Conservation (phyloP, 140 eudicot species). For the Ambrosia hybrid region DNA sequence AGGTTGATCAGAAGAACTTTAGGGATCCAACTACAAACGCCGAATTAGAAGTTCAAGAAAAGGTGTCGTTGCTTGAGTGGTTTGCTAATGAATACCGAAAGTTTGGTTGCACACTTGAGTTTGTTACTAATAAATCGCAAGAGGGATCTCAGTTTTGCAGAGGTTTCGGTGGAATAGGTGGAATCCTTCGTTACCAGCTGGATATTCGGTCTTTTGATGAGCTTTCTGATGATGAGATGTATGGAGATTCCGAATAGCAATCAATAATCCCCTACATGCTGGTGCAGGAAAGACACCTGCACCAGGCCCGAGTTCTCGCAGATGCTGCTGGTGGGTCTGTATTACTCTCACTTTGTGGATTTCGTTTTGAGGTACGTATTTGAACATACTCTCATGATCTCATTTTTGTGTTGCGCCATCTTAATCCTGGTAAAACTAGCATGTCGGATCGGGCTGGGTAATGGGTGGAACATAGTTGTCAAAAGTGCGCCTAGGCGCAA, state of each 20-base stretch:
- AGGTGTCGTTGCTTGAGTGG: conserved; percentile 56
- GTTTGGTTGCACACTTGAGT: conserved; percentile 56
- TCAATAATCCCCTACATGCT: conserved; percentile 28
- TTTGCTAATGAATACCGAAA: conserved; percentile 48
- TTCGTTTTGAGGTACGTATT: conserved; percentile 23
- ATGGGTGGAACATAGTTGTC: no score
- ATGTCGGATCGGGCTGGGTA: no score
- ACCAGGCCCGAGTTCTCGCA: conserved; percentile 34
- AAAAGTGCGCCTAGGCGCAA: no score
- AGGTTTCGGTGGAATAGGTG: conserved; percentile 65
- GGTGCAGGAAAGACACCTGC: conserved; percentile 41
- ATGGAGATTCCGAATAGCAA: conserved; percentile 52
- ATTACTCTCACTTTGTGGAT: conserved; percentile 5
- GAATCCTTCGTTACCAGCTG: conserved; percentile 56
- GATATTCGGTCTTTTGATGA: conserved; percentile 57
- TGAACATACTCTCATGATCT: neutral
- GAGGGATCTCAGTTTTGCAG: conserved; percentile 58
- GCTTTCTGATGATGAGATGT: conserved; percentile 43
- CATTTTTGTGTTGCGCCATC: neutral
- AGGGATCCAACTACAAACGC: conserved; percentile 15
- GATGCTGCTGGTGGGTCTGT: conserved; percentile 11
- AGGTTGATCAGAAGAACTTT: neutral
- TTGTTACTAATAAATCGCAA: conserved; percentile 55
- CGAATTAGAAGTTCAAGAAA: conserved; percentile 50
- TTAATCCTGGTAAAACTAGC: no score